A percentile compares a stretch with the other conserved stretches of the same genome.
These are phyloP conservation scores for Cercospora sesami DNA, from an alignment of 2,329 filamentous ascomycete genomes.

Conservation along the genomic window DNA sequence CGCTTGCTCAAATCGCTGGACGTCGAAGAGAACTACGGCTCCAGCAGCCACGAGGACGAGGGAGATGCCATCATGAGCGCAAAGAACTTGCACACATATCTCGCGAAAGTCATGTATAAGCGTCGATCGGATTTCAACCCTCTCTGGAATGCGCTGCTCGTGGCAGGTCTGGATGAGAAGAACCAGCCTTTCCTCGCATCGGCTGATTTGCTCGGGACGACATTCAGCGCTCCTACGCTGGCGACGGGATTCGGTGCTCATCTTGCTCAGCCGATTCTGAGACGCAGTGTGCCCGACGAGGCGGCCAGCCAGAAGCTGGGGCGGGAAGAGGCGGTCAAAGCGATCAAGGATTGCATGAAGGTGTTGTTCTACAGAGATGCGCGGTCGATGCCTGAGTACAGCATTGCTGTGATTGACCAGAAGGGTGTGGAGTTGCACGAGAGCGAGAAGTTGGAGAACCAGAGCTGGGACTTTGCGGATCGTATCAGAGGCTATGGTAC, in stretches of 20 bases:
- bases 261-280: conserved; percentile 88
- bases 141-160: conserved; percentile 92
- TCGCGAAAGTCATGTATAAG: conserved; percentile 93
- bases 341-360: conserved; percentile 95
- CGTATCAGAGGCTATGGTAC: conserved; percentile 93
- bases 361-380: conserved; percentile 97
- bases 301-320: conserved; percentile 69
- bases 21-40: conserved; percentile 82
- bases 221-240: conserved; percentile 81
- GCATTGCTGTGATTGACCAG: conserved; percentile 83
- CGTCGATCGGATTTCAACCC: conserved; percentile 95
- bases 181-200: conserved; percentile 84
- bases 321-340: conserved; percentile 74
- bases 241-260: conserved; percentile 93
- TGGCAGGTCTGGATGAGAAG: conserved; percentile 80
- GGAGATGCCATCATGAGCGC: conserved; percentile 64
- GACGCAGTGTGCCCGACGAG: conserved; percentile 81
- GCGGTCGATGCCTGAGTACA: conserved; percentile 86
- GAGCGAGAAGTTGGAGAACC: conserved; percentile 83
- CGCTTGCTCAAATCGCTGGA: conserved; percentile 82
- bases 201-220: conserved; percentile 89
- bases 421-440: conserved; percentile 78
- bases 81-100: conserved; percentile 93
- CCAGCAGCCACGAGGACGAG: conserved; percentile 60
- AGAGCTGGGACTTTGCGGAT: conserved; percentile 98